Conservation (phyloP, 2,329 filamentous ascomycete species). For the Cercospora canescens region DNA sequence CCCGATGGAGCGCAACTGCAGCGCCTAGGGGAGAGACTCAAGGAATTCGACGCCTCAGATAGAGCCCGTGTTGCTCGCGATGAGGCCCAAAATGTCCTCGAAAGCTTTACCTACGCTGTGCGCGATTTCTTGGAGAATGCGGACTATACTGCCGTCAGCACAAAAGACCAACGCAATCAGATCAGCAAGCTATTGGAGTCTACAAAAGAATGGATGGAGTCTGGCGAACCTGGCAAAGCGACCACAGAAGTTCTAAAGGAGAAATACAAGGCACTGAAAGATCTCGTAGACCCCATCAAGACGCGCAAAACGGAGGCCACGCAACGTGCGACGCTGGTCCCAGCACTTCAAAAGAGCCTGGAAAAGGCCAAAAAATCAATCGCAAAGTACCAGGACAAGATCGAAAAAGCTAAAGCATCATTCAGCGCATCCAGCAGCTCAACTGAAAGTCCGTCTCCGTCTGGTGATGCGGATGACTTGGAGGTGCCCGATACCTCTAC, state of each 20-base stretch:
- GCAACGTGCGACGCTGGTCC: constrained; percentile 69
- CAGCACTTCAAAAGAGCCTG: constrained; percentile 68
- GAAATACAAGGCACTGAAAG: constrained; percentile 74
- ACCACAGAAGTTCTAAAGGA: constrained; percentile 71
- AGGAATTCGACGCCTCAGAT: constrained; percentile 85
- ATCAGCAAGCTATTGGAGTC: constrained; percentile 68
- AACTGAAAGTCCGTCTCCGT: constrained; percentile 12
- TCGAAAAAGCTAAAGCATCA: constrained; percentile 58
- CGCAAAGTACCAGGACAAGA: constrained; percentile 67
- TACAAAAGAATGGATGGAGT: constrained; percentile 85
- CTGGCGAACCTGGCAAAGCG: constrained; percentile 70
- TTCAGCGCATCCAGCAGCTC: constrained; percentile 41
- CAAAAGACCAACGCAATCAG: constrained; percentile 63
- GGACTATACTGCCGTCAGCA: constrained; percentile 71
- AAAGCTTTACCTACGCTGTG: constrained; percentile 86
- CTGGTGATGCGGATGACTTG: constrained; percentile 66
- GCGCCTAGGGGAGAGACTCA: constrained; percentile 65
- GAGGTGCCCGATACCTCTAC: constrained; percentile 63
- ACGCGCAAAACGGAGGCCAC: constrained; percentile 71
- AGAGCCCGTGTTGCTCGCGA: constrained; percentile 73
- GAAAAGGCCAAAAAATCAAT: constrained; percentile 71
- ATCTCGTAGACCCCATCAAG: constrained; percentile 75
- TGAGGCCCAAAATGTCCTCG: constrained; percentile 88
- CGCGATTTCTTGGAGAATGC: constrained; percentile 80
- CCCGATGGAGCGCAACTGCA: constrained; percentile 61